These are phyloP conservation scores for Boechera retrofracta DNA, from an alignment of 345 rosid genomes.

Conservation along the genomic window DNA sequence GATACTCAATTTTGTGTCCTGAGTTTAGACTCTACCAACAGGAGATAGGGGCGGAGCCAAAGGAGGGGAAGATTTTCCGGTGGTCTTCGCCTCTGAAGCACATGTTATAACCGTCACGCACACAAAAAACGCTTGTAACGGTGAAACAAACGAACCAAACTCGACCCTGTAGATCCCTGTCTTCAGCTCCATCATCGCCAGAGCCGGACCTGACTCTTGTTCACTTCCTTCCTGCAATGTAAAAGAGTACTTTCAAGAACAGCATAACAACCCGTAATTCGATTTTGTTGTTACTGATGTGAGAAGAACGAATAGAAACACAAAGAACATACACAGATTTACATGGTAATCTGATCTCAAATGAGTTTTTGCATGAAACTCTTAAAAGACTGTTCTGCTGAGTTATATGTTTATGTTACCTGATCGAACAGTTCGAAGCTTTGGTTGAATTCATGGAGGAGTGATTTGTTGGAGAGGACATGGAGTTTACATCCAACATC, in stretches of 20 bases:
- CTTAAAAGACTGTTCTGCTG: not conserved
- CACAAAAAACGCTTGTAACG: conserved; percentile 77
- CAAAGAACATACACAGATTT: not conserved
- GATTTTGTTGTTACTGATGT: no score
- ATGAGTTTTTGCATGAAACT: not conserved
- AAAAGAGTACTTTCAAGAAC: not conserved
- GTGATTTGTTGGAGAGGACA: conserved; percentile 53
- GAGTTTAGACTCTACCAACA: conserved; percentile 66
- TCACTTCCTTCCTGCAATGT: conserved; percentile 35
- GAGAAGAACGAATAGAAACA: not conserved
- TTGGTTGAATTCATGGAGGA: conserved; percentile 39
- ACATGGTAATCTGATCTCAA: not conserved
- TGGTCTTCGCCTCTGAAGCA: conserved; percentile 34
- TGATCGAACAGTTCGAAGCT: conserved; percentile 61
- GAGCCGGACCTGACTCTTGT: conserved; percentile 43
- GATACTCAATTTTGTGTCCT: not conserved
- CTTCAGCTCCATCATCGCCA: conserved; percentile 60
- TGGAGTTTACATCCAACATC: conserved; percentile 83
- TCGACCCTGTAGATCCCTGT: conserved; percentile 68
- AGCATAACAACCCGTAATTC: not conserved
- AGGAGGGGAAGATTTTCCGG: conserved; percentile 45
- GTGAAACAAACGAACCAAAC: conserved; percentile 65
- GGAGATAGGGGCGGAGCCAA: conserved; percentile 83
- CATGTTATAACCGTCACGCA: conserved; percentile 59
- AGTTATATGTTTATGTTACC: conserved; percentile 48